A percentile compares a stretch with the other conserved stretches of the same genome.
phyloP scores from a whole-genome alignment of 768 basidiomycete genomes.

The Lanmaoa rubissima region DNA sequence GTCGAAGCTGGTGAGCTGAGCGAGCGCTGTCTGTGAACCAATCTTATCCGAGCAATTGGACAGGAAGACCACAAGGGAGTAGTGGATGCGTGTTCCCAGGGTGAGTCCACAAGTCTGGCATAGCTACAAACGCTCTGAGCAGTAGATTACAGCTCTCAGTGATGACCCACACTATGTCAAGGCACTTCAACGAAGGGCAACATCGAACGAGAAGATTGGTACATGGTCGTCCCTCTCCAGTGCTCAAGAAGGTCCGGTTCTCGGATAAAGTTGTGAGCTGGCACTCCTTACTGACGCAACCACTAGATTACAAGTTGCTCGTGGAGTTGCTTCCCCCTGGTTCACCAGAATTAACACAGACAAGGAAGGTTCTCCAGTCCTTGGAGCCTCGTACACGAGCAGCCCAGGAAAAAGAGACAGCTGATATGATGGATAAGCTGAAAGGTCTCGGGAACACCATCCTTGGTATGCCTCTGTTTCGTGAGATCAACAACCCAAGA shows the following conservation, averaged over 20 bases:
- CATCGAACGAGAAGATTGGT: constrained; percentile 74
- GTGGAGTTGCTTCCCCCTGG: constrained; percentile 57
- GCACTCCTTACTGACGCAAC: not conserved
- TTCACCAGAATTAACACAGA: constrained; percentile 48
- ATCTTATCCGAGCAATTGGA: constrained; percentile 1
- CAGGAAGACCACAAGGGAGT: constrained; percentile 80
- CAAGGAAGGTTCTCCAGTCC: constrained; percentile 46
- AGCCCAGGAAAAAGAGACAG: constrained; percentile 82
- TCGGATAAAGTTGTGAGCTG: not conserved
- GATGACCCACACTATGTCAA: constrained; percentile 87
- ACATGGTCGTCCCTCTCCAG: constrained; percentile 82
- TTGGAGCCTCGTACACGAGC: constrained; percentile 70
- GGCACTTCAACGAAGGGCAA: constrained; percentile 84
- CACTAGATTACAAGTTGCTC: constrained; percentile 75
- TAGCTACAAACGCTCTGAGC: not conserved
- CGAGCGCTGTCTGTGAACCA: not conserved
- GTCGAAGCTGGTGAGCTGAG: constrained; percentile 63
- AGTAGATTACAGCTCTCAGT: constrained; percentile 58
- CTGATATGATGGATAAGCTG: constrained; percentile 89
- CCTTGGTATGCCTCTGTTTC: constrained; percentile 53
- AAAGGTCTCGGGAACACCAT: constrained; percentile 91
- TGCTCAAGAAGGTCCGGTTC: constrained; percentile 74
- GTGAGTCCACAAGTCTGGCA: constrained; percentile 31
- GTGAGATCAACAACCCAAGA: not conserved
- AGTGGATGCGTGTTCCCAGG: constrained; percentile 78